A percentile compares a stretch with the other conserved stretches of the same genome.
Evolutionary conservation across 2,329 filamentous ascomycete genomes (phyloP).

Genomic region (Fusarium sp.): DNA sequence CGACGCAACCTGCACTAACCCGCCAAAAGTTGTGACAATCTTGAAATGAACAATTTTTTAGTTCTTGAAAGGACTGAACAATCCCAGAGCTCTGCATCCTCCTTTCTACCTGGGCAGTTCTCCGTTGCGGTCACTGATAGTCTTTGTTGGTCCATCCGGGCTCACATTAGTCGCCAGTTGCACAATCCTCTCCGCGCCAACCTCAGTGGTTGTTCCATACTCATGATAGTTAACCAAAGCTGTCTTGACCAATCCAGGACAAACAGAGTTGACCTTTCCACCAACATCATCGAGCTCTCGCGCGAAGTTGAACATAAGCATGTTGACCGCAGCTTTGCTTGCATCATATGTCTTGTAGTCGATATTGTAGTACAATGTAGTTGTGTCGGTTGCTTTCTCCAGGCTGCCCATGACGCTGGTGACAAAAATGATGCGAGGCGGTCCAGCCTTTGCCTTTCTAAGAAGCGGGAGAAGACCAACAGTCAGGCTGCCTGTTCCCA

Average conservation of each 20-base stretch:
- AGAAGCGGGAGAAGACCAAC: constrained; percentile 51
- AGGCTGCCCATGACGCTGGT: constrained; percentile 55
- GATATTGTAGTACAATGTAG: constrained; percentile 43
- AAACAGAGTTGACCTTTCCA: constrained; percentile 54
- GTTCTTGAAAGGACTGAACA: not conserved
- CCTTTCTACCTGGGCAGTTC: constrained; percentile 33
- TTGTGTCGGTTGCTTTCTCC: constrained; percentile 46
- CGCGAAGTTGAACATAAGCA: constrained; percentile 54
- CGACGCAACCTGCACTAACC: no score
- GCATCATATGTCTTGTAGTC: constrained; percentile 54
- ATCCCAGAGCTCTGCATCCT: not conserved
- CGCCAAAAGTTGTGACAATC: not conserved
- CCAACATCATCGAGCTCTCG: constrained; percentile 49
- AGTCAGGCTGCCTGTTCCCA: constrained; percentile 50
- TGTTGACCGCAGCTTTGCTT: constrained; percentile 60
- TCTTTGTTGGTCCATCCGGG: constrained; percentile 50
- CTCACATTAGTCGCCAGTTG: constrained; percentile 49
- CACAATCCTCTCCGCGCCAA: constrained; percentile 50
- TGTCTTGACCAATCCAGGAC: constrained; percentile 55
- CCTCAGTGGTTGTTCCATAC: constrained; percentile 39
- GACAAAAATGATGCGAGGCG: constrained; percentile 57
- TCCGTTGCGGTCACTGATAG: constrained; percentile 47
- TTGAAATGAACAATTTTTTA: no score
- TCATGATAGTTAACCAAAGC: constrained; percentile 42
- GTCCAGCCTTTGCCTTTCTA: constrained; percentile 35